phyloP scores from a whole-genome alignment of 495 filamentous ascomycete genomes.

The Penicillium flavigenum region DNA sequence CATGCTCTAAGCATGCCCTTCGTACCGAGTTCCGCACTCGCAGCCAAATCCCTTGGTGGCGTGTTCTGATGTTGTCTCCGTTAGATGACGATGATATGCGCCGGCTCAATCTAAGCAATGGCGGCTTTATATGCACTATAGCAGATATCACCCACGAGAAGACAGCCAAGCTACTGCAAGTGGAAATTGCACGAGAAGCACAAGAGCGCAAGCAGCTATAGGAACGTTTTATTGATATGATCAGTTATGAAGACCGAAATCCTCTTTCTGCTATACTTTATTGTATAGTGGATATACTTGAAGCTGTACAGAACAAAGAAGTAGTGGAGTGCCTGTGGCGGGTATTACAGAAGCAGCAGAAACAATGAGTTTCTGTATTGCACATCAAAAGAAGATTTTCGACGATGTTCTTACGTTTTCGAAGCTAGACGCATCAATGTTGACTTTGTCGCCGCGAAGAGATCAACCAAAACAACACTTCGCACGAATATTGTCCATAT shows the following conservation, averaged over 20 bases:
- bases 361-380: slow-evolving; percentile 70
- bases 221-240: slow-evolving; percentile 88
- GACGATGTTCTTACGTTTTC: slow-evolving; percentile 77
- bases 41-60: slow-evolving; percentile 16
- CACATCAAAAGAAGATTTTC: slow-evolving; percentile 78
- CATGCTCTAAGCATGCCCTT: neutral
- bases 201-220: slow-evolving; percentile 66
- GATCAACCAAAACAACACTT: slow-evolving; percentile 55
- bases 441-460: slow-evolving; percentile 66
- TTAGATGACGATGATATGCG: slow-evolving; percentile 12
- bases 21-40: slow-evolving; percentile 5
- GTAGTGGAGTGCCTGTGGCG: no score
- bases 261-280: slow-evolving; percentile 79
- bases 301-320: no score
- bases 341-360: slow-evolving; percentile 65
- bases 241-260: slow-evolving; percentile 85
- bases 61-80: slow-evolving; percentile 19
- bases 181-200: slow-evolving; percentile 62
- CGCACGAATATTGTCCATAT: no score
- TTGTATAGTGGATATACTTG: slow-evolving; percentile 46
- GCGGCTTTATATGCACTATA: slow-evolving; percentile 28
- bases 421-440: slow-evolving; percentile 75
- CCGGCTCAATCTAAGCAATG: slow-evolving; percentile 10
- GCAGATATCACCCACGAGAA: slow-evolving; percentile 49
- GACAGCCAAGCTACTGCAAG: slow-evolving; percentile 49